Conservation (phyloP, 371 early-diverging fungal genomes). For the Mortierella sp. region DNA sequence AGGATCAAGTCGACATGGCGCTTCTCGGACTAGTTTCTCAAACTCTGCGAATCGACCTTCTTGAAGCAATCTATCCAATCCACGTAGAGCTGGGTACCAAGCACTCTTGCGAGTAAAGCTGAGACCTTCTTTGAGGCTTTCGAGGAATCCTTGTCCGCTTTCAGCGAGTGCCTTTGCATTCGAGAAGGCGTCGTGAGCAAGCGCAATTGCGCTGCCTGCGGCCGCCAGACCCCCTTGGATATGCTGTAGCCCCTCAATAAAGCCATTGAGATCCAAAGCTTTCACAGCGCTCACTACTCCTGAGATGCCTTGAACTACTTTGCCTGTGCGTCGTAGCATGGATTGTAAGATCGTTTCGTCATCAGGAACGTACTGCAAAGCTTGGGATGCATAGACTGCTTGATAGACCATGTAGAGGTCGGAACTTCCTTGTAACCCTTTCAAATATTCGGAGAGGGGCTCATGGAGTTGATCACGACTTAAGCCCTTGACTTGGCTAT, state of each 20-base stretch:
- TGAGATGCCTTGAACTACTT: not conserved
- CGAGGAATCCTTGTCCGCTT: not conserved
- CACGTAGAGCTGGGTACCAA: conserved; percentile 1
- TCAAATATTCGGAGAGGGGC: not conserved
- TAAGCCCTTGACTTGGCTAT: not conserved
- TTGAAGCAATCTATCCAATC: not conserved
- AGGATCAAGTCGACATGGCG: not conserved
- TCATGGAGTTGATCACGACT: not conserved
- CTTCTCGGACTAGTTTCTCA: not conserved
- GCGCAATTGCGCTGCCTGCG: not conserved
- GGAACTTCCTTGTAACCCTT: not conserved
- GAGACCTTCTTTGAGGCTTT: not conserved
- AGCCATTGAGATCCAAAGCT: not conserved
- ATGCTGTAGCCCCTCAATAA: not conserved
- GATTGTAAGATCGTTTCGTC: not conserved
- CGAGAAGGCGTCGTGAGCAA: not conserved
- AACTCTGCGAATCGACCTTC: not conserved
- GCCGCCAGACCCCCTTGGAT: not conserved
- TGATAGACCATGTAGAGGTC: not conserved
- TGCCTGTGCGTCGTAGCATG: not conserved
- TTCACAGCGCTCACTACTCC: not conserved
- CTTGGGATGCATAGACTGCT: not conserved
- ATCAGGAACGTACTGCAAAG: not conserved
- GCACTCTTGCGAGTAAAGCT: not conserved
- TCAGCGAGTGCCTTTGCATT: not conserved